phyloP scores from a whole-genome alignment of 202 grass and related monocot genomes.

The Elaeis oleifera region DNA sequence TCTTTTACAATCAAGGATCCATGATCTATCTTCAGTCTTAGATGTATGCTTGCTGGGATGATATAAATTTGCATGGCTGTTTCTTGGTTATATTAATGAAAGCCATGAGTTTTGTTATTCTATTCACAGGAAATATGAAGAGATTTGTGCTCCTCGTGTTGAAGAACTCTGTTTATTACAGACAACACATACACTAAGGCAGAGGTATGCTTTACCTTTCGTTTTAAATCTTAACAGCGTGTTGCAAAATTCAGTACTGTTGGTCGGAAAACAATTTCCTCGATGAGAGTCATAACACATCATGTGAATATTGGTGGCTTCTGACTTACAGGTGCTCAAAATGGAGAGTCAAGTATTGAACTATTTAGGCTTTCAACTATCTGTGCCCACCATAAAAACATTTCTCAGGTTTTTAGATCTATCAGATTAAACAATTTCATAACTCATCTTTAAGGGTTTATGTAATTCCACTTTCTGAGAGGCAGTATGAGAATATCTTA shows the following conservation, averaged over 20 bases:
- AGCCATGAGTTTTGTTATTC: neutral
- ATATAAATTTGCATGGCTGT: too few relatives aligned
- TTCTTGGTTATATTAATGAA: too few relatives aligned
- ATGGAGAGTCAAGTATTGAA: conserved; percentile 67
- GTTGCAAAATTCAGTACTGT: neutral
- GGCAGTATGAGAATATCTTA: too few relatives aligned
- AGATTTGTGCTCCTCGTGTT: conserved; percentile 56
- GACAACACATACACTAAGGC: conserved; percentile 57
- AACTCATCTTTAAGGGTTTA: too few relatives aligned
- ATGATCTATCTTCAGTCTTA: too few relatives aligned
- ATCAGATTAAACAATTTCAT: too few relatives aligned
- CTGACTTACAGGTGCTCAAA: conserved; percentile 56
- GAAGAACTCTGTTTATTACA: conserved; percentile 85
- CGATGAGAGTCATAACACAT: too few relatives aligned
- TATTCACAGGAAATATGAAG: conserved; percentile 86
- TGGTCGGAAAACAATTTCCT: neutral
- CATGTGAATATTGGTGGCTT: conserved; percentile 11
- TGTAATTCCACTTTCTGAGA: too few relatives aligned
- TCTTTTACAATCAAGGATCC: too few relatives aligned
- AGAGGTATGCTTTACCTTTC: conserved; percentile 47
- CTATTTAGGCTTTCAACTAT: conserved; percentile 60
- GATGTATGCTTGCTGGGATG: too few relatives aligned
- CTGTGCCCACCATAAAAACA: conserved; percentile 67
- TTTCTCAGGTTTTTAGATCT: conserved; percentile 64
- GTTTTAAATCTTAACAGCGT: conserved; percentile 12